Percentiles rank a stretch among this genome's conserved stretches.
phyloP scores from a whole-genome alignment of 2,329 filamentous ascomycete genomes.

The Aspergillus terreus region DNA sequence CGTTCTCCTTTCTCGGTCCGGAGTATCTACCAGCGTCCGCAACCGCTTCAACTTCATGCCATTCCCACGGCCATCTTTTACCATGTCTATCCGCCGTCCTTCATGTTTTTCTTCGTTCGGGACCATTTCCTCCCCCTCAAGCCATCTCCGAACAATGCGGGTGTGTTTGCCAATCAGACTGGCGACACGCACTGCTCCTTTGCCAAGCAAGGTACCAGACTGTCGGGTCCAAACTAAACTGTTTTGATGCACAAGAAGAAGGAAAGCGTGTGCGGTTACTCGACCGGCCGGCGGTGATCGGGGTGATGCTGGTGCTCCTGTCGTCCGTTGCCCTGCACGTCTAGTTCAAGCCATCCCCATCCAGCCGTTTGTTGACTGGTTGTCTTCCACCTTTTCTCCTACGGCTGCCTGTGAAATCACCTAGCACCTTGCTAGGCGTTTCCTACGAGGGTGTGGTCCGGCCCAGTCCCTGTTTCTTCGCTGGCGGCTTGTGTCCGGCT shows the following conservation, averaged over 20 bases:
- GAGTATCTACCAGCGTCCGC: no score
- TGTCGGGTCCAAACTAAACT: slow-evolving; percentile 30
- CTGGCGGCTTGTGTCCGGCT: neutral
- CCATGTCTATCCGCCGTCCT: neutral
- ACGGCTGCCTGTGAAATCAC: neutral
- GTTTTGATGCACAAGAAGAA: slow-evolving; percentile 13
- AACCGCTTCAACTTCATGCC: no score
- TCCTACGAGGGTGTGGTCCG: neutral
- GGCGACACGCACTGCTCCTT: slow-evolving; percentile 30
- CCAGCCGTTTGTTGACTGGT: slow-evolving; percentile 3
- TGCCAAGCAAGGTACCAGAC: slow-evolving; percentile 32
- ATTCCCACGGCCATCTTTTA: neutral
- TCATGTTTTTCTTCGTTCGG: slow-evolving; percentile 4
- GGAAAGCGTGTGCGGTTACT: slow-evolving; percentile 13
- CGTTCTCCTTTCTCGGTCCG: no score
- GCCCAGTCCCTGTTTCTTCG: neutral
- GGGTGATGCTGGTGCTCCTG: slow-evolving; percentile 8
- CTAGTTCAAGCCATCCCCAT: neutral
- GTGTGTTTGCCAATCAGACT: slow-evolving; percentile 28
- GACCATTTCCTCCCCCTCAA: no score
- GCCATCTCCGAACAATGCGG: slow-evolving; percentile 15
- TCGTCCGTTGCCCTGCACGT: slow-evolving; percentile 3
- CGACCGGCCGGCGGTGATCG: slow-evolving; percentile 14
- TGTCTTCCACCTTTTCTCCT: neutral
- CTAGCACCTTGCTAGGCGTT: neutral